A percentile compares a stretch with the other conserved stretches of the same genome.
These are phyloP conservation scores for Penicillium longicatenatum DNA, from an alignment of 495 filamentous ascomycete genomes.

Conservation along the genomic window DNA sequence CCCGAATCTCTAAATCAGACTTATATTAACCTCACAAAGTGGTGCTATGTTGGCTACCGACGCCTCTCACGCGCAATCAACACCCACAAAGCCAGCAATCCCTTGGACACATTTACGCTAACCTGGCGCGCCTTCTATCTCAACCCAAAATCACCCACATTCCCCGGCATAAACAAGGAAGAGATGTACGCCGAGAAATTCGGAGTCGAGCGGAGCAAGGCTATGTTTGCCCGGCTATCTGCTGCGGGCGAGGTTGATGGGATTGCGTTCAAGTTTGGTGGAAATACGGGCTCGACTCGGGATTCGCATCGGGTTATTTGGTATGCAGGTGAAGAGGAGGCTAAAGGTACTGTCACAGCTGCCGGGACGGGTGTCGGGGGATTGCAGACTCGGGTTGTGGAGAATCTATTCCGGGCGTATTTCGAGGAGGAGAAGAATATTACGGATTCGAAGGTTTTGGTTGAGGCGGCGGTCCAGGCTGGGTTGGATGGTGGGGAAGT, in stretches of 20 bases:
- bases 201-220: constrained; percentile 56
- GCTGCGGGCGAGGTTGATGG: constrained; percentile 62
- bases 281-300: constrained; percentile 74
- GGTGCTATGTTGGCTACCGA: constrained; percentile 84
- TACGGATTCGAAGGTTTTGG: constrained; percentile 61
- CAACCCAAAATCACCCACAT: constrained; percentile 61
- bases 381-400: constrained; percentile 63
- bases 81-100: constrained; percentile 59
- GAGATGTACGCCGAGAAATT: constrained; percentile 57
- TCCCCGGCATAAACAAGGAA: constrained; percentile 56
- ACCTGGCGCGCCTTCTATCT: constrained; percentile 82
- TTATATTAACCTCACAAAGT: constrained; percentile 25
- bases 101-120: constrained; percentile 68
- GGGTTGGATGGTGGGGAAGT: constrained; percentile 63
- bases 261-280: constrained; percentile 72
- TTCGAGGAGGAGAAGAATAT: constrained; percentile 81
- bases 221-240: constrained; percentile 60
- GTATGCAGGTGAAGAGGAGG: constrained; percentile 60
- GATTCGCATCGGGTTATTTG: constrained; percentile 77
- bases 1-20: constrained; percentile 9
- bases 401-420: constrained; percentile 70
- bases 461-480: constrained; percentile 61
- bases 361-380: constrained; percentile 24
- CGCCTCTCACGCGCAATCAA: constrained; percentile 70
- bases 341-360: not conserved